Percentiles rank a stretch among this genome's conserved stretches.
phyloP scores from a whole-genome alignment of 2,329 filamentous ascomycete species.

The Claviceps quebecensis region DNA sequence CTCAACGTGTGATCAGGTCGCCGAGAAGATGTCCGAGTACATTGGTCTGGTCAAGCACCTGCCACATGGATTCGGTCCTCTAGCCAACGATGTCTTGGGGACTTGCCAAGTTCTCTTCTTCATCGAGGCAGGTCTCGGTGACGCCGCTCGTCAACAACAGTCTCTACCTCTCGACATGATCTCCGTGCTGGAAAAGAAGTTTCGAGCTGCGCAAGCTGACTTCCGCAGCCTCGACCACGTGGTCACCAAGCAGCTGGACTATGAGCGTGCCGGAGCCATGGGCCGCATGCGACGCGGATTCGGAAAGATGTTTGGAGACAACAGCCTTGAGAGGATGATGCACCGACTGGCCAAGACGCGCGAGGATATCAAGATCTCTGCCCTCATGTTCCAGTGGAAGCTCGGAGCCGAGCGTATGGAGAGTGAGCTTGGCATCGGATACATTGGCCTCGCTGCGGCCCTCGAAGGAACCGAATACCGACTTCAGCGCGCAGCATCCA shows the following conservation, averaged over 20 bases:
- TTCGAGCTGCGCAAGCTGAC: slow-evolving; percentile 45
- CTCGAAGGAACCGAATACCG: slow-evolving; percentile 30
- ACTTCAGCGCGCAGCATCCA: slow-evolving; percentile 6
- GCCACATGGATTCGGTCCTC: slow-evolving; percentile 39
- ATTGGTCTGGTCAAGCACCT: slow-evolving; percentile 41
- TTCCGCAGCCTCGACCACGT: slow-evolving; percentile 51
- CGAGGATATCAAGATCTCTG: slow-evolving; percentile 49
- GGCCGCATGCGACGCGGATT: slow-evolving; percentile 46
- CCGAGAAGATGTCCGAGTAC: slow-evolving; percentile 51
- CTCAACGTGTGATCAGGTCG: slow-evolving; percentile 46
- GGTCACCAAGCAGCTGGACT: slow-evolving; percentile 45
- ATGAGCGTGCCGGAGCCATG: slow-evolving; percentile 45
- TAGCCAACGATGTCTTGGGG: slow-evolving; percentile 54
- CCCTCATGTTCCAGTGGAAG: slow-evolving; percentile 51
- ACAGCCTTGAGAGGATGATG: slow-evolving; percentile 46
- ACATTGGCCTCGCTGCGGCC: slow-evolving; percentile 51
- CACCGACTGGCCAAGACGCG: slow-evolving; percentile 41
- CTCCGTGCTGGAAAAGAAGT: slow-evolving; percentile 49
- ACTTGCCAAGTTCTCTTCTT: slow-evolving; percentile 52
- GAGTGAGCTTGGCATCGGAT: slow-evolving; percentile 49
- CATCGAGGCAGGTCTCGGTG: slow-evolving; percentile 52
- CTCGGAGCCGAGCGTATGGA: slow-evolving; percentile 45
- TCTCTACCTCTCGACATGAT: slow-evolving; percentile 46
- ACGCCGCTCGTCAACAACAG: slow-evolving; percentile 34
- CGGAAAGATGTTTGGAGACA: slow-evolving; percentile 48